These are phyloP conservation scores for Tylopilus vinaceipallidus DNA, from an alignment of 768 basidiomycete genomes.

Conservation along the genomic window DNA sequence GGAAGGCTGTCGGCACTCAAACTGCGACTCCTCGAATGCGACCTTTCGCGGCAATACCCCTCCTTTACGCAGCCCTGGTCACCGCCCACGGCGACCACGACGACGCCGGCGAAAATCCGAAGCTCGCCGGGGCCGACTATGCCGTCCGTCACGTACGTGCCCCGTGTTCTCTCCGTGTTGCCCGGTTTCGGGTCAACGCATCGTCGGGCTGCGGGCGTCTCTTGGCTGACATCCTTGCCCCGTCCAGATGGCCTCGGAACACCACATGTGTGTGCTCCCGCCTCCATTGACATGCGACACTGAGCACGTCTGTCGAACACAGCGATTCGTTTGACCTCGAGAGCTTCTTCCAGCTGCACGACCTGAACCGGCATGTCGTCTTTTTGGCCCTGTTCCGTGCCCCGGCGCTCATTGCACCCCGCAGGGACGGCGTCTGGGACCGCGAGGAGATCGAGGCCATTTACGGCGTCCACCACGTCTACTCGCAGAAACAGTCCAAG, in stretches of 20 bases:
- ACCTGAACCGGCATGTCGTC: slow-evolving; percentile 68
- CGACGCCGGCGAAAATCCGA: slow-evolving; percentile 55
- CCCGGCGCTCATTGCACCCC: neutral
- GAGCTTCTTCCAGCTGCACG: slow-evolving; percentile 95
- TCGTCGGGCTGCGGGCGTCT: neutral
- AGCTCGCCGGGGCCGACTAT: slow-evolving; percentile 53
- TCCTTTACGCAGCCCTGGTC: slow-evolving; percentile 34
- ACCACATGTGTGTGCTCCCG: slow-evolving; percentile 66
- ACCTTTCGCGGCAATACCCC: slow-evolving; percentile 41
- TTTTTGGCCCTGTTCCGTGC: neutral
- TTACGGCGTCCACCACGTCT: slow-evolving; percentile 93
- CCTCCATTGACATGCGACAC: neutral
- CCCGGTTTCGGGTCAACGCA: slow-evolving; percentile 5
- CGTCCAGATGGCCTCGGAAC: slow-evolving; percentile 80
- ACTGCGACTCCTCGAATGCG: slow-evolving; percentile 40
- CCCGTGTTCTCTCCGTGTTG: slow-evolving; percentile 30
- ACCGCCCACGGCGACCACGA: slow-evolving; percentile 64
- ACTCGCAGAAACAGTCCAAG: slow-evolving; percentile 79
- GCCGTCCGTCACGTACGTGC: slow-evolving; percentile 85
- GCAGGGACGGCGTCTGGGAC: slow-evolving; percentile 80
- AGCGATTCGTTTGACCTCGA: slow-evolving; percentile 81
- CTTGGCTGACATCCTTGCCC: slow-evolving; percentile 14
- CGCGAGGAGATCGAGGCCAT: slow-evolving; percentile 90
- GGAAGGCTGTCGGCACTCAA: slow-evolving; percentile 7
- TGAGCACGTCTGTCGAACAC: neutral